A percentile compares a stretch with the other conserved stretches of the same genome.
Conservation (phyloP, 306 rosid genomes). For the Inga laurina region DNA sequence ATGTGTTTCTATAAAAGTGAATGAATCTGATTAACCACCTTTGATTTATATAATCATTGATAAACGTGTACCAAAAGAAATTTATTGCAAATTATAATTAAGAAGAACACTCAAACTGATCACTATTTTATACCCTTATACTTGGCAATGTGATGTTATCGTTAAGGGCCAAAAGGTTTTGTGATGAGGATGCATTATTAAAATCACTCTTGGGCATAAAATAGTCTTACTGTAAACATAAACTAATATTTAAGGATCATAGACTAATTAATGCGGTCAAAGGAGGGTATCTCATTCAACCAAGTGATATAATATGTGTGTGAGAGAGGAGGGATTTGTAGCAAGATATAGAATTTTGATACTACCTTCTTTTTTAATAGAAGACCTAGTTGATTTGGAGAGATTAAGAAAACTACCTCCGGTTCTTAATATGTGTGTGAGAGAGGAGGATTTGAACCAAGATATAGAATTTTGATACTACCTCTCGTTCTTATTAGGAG, state of each 20-base stretch:
- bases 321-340: too few relatives aligned
- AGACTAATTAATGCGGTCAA: not conserved
- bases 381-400: too few relatives aligned
- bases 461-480: too few relatives aligned
- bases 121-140: not conserved
- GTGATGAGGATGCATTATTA: not conserved
- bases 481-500: too few relatives aligned
- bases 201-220: not conserved
- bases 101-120: slow-evolving; percentile 7
- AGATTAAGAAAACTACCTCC: too few relatives aligned
- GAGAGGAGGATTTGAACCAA: too few relatives aligned
- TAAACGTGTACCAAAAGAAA: not conserved
- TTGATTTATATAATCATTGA: not conserved
- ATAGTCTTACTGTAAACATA: not conserved
- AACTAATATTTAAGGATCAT: not conserved
- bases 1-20: slow-evolving; percentile 16
- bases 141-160: not conserved
- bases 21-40: slow-evolving; percentile 16
- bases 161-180: not conserved
- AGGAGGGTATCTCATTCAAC: not conserved
- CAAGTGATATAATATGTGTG: not conserved
- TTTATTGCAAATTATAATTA: not conserved
- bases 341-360: too few relatives aligned
- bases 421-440: not conserved
- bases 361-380: too few relatives aligned